phyloP scores from a whole-genome alignment of 2,329 filamentous ascomycete genomes.

The Purpureocillium takamizusanense region DNA sequence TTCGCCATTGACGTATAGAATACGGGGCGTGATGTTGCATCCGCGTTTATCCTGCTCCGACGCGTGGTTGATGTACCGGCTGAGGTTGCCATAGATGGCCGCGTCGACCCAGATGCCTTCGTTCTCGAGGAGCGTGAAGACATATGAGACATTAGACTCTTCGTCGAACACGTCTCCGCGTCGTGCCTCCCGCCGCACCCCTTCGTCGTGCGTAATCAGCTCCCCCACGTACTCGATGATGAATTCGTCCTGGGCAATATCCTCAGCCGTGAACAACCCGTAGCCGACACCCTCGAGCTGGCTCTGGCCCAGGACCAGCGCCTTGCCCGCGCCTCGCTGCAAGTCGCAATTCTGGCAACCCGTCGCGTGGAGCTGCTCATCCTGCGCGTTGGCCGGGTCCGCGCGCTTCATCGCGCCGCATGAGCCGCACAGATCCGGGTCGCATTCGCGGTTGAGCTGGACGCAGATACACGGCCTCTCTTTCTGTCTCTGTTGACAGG shows the following conservation, averaged over 20 bases:
- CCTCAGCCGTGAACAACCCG: slow-evolving; percentile 63
- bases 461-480: slow-evolving; percentile 61
- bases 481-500: slow-evolving; percentile 46
- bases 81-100: slow-evolving; percentile 69
- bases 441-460: slow-evolving; percentile 68
- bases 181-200: slow-evolving; percentile 55
- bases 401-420: slow-evolving; percentile 64
- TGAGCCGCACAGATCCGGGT: slow-evolving; percentile 61
- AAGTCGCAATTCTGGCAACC: slow-evolving; percentile 66
- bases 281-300: slow-evolving; percentile 62
- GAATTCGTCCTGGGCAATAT: slow-evolving; percentile 60
- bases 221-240: slow-evolving; percentile 77
- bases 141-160: slow-evolving; percentile 53
- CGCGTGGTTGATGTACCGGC: slow-evolving; percentile 77
- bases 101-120: slow-evolving; percentile 64
- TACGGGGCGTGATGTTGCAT: slow-evolving; percentile 55
- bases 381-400: slow-evolving; percentile 57
- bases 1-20: slow-evolving; percentile 65
- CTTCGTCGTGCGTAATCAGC: slow-evolving; percentile 61
- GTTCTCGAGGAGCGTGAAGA: slow-evolving; percentile 50
- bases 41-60: slow-evolving; percentile 39
- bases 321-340: slow-evolving; percentile 58
- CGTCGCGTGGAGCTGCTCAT: slow-evolving; percentile 43
- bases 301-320: slow-evolving; percentile 60
- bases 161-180: slow-evolving; percentile 53